Evolutionary conservation across 306 rosid genomes (phyloP).

Genomic region (Arachis hypogaea): DNA sequence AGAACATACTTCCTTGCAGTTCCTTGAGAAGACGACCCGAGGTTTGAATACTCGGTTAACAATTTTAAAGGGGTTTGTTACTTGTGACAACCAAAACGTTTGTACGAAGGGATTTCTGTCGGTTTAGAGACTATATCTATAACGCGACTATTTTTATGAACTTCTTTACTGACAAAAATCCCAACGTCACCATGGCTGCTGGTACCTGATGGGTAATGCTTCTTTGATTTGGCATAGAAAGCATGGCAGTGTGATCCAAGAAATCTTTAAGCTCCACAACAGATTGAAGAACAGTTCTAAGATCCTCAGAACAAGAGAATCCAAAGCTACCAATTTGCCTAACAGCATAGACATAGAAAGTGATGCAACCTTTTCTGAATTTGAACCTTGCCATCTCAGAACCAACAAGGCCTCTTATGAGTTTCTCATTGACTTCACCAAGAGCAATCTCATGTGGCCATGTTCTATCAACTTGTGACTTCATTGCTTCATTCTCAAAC

Average conservation of each 20-base stretch:
- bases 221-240: conserved; percentile 90
- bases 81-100: no score
- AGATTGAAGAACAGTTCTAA: conserved; percentile 68
- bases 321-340: conserved; percentile 66
- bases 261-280: conserved; percentile 90
- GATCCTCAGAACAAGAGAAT: conserved; percentile 74
- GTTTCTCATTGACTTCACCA: conserved; percentile 81
- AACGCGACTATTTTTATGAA: no score
- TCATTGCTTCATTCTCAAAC: conserved; percentile 73
- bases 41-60: no score
- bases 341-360: conserved; percentile 92
- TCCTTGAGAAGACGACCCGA: no score
- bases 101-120: no score
- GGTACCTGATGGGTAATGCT: conserved; percentile 62
- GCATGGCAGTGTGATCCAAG: conserved; percentile 96
- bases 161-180: no score
- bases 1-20: no score
- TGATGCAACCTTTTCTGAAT: conserved; percentile 91
- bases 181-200: conserved; percentile 61
- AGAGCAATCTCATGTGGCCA: conserved; percentile 91
- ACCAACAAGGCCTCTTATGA: conserved; percentile 70
- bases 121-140: no score
- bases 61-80: no score
- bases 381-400: conserved; percentile 93
- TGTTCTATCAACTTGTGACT: conserved; percentile 54